A percentile compares a stretch with the other conserved stretches of the same genome.
These are phyloP conservation scores for Metarhizium sp. DNA, from an alignment of 2,329 filamentous ascomycete genomes.

Conservation along the genomic window DNA sequence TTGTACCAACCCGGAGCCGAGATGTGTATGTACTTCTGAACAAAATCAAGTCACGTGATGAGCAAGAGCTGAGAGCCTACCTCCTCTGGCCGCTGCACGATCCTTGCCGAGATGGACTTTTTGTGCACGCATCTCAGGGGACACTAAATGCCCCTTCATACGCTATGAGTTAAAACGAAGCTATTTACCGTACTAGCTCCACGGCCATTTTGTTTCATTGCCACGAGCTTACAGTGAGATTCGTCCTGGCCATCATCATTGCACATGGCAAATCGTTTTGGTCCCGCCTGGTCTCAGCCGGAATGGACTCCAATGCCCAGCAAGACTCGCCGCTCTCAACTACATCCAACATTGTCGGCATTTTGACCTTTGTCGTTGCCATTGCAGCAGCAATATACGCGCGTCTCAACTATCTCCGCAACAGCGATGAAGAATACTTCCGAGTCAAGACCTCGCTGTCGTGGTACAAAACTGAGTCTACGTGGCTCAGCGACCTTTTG, in stretches of 20 bases:
- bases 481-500: slow-evolving; percentile 34
- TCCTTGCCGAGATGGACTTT: too few relatives aligned
- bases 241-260: too few relatives aligned
- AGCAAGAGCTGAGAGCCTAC: too few relatives aligned
- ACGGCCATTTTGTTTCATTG: background rate
- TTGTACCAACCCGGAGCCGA: too few relatives aligned
- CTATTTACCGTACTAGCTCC: background rate
- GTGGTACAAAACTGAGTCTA: slow-evolving; percentile 40
- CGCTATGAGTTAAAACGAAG: too few relatives aligned
- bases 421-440: slow-evolving; percentile 37
- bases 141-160: too few relatives aligned
- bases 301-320: slow-evolving; percentile 3
- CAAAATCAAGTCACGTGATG: too few relatives aligned
- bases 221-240: background rate
- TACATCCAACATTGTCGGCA: slow-evolving; percentile 32
- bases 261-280: too few relatives aligned
- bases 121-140: too few relatives aligned
- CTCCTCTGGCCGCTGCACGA: too few relatives aligned
- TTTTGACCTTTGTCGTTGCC: slow-evolving; percentile 7
- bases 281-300: background rate
- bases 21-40: too few relatives aligned
- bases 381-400: slow-evolving; percentile 33
- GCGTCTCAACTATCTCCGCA: slow-evolving; percentile 33
- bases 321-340: slow-evolving; percentile 35
- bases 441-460: slow-evolving; percentile 35